A percentile compares a stretch with the other conserved stretches of the same genome.
These are phyloP conservation scores for Mucor circinelloides DNA, from an alignment of 371 early-diverging fungal species.

Conservation along the genomic window DNA sequence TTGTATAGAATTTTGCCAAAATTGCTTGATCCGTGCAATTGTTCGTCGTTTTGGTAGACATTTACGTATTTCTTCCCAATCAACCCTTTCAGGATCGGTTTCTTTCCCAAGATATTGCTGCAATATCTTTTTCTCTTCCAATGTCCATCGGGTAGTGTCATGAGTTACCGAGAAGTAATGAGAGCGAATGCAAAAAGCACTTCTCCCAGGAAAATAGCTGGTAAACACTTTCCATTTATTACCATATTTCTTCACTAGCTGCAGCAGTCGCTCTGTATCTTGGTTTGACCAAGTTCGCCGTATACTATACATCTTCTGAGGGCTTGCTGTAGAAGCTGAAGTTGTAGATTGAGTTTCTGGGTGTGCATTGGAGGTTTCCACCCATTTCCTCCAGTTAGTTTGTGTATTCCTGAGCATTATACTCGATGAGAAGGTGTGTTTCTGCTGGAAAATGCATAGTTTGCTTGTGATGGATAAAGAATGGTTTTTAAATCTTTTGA, in stretches of 20 bases:
- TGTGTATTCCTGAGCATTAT: background rate
- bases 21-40: constrained; percentile 13
- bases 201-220: constrained; percentile 18
- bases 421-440: background rate
- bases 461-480: background rate
- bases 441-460: background rate
- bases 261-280: constrained; percentile 17
- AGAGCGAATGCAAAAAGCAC: constrained; percentile 16
- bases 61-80: constrained; percentile 11
- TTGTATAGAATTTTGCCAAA: constrained; percentile 14
- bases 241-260: constrained; percentile 16
- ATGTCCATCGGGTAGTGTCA: constrained; percentile 19
- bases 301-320: background rate
- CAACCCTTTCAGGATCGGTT: constrained; percentile 1
- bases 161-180: constrained; percentile 21
- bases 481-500: background rate
- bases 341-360: background rate
- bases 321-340: background rate
- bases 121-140: constrained; percentile 21
- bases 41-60: constrained; percentile 10
- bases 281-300: constrained; percentile 13
- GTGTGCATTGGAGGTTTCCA: too few species aligned
- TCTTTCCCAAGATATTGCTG: background rate
- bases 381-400: background rate
- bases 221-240: constrained; percentile 23